Conservation (phyloP, 495 filamentous ascomycete genomes). For the Hypoxylon intermedium region DNA sequence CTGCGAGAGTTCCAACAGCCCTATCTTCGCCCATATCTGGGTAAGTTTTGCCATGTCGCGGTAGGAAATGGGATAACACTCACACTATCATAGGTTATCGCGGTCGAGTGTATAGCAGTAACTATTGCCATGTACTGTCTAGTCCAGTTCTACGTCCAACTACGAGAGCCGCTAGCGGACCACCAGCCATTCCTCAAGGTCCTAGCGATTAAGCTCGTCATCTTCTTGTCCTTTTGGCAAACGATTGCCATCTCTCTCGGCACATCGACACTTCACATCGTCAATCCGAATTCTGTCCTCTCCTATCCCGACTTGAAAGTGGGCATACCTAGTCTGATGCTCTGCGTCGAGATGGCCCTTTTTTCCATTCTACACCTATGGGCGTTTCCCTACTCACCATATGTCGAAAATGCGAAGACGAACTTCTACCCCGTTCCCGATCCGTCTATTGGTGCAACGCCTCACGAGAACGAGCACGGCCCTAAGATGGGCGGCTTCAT, state of each 20-base stretch:
- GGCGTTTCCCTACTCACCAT: conserved; percentile 80
- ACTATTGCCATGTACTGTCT: conserved; percentile 91
- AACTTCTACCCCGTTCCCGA: conserved; percentile 46
- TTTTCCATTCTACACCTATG: conserved; percentile 82
- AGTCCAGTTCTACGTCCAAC: conserved; percentile 87
- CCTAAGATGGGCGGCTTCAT: conserved; percentile 68
- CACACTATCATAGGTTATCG: conserved; percentile 59
- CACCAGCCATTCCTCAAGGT: conserved; percentile 83
- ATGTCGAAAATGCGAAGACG: conserved; percentile 54
- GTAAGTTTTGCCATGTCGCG: conserved; percentile 50
- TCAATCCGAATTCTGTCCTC: conserved; percentile 67
- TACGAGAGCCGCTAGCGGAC: conserved; percentile 70
- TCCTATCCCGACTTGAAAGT: conserved; percentile 78
- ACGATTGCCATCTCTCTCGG: conserved; percentile 73
- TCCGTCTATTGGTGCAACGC: conserved; percentile 35
- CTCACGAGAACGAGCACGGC: conserved; percentile 58
- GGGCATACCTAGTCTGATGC: conserved; percentile 77
- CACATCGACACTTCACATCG: conserved; percentile 64
- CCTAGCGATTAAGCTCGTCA: conserved; percentile 88
- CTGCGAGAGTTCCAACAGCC: conserved; percentile 78
- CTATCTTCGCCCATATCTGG: conserved; percentile 85
- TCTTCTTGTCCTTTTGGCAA: conserved; percentile 96
- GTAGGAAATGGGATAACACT: conserved; percentile 18
- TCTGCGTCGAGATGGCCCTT: conserved; percentile 88
- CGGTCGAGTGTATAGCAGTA: conserved; percentile 75